Evolutionary conservation across 83 land plant species (phyloP), one percentile per base, ranked within the genome.

Genomic region (Picea abies): DNA sequence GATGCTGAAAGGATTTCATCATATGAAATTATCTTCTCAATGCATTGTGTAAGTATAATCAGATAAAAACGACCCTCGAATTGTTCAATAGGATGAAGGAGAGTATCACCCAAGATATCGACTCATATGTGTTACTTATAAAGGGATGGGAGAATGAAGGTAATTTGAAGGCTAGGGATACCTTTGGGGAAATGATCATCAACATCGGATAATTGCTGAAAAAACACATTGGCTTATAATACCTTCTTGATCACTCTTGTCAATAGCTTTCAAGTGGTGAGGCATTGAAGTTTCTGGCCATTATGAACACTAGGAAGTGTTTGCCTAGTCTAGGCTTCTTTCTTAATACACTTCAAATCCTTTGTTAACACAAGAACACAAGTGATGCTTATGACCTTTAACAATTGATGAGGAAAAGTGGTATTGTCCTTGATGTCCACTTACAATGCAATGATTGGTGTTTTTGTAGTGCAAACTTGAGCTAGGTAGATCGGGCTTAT

Each of bases 371-470:
- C 15, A 71, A 69, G 23, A 78, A 84, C 44, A 9, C 68, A 16
- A 39, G n/a, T 4, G 4, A 79, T 49, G 65, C 78, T n/a, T 32
- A 17, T 37, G 56, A 1, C 8, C 75, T 80, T 9, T 70, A 82
- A 78, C 58, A 41, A n/a, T 19, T 63, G 60, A 79, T 84, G 85
- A 60, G 37, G 22, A 2, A 16, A 12, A 68, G 77, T 5, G 20
- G 65, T 16, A 52, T 61, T 4, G 19, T 80, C 19, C 82, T 78
- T 65, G 73, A 60, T 29, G 8, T 37, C 4, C 0, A 80, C 64
- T 64, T 84, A 63, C 41, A 68, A 84, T 60, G 23, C 78, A n/a
- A 80, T 84, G 86, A 76, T 84, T 65, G 69, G 26, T 41, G 62
- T 73, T 56, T 64, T 58, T 84, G 85, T 44, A 56, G 62, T 58